Percentiles rank a stretch among this genome's conserved stretches.
Conservation (phyloP, 139 green algal genomes). For the Auxenochlorella protothecoides region DNA sequence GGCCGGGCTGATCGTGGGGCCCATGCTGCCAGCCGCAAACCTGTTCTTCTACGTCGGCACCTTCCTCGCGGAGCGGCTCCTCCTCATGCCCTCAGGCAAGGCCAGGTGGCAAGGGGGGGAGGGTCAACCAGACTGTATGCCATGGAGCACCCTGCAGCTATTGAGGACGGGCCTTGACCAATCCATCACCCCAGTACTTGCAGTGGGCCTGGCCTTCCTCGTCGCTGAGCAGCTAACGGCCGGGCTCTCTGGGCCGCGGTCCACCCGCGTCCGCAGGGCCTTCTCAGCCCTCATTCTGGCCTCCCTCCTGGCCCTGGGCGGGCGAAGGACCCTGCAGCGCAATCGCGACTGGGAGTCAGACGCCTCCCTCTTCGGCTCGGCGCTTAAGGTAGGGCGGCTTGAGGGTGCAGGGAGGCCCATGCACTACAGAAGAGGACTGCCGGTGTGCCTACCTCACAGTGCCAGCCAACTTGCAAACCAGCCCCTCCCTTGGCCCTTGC, state of each 20-base stretch:
- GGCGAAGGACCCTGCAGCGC: constrained; percentile 29
- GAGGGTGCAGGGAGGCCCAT: neutral
- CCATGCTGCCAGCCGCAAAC: constrained; percentile 69
- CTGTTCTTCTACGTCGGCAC: constrained; percentile 75
- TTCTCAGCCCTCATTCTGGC: constrained; percentile 1
- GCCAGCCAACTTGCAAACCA: neutral
- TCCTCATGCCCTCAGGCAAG: constrained; percentile 54
- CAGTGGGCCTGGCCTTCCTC: constrained; percentile 55
- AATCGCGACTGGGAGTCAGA: constrained; percentile 66
- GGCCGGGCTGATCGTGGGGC: constrained; percentile 42
- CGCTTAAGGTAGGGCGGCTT: constrained; percentile 26
- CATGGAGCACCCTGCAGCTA: neutral
- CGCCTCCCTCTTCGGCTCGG: constrained; percentile 53
- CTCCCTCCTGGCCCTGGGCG: constrained; percentile 20
- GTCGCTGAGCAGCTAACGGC: constrained; percentile 24
- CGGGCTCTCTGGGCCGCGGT: neutral
- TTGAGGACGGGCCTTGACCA: neutral
- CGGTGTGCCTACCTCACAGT: neutral
- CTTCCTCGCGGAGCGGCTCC: constrained; percentile 67
- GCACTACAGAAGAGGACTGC: neutral
- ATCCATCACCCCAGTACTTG: neutral
- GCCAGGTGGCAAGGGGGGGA: neutral
- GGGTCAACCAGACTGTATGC: neutral
- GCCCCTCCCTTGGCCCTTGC: too few relatives aligned
- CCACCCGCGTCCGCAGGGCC: neutral